phyloP scores from a whole-genome alignment of 148 eudicot genomes.

The Heliosperma pusillum region DNA sequence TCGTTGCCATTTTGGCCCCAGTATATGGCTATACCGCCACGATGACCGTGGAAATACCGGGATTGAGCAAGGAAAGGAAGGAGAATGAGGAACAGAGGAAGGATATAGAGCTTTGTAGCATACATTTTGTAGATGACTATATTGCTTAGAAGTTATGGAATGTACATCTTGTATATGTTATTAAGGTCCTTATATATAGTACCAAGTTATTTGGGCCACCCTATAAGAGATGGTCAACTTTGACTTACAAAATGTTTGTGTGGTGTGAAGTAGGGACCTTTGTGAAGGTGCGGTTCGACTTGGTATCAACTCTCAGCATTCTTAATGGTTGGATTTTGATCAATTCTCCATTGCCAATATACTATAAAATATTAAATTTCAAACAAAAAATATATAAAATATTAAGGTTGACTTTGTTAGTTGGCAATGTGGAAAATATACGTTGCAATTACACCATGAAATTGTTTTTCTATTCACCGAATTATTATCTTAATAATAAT shows the following conservation, averaged over 20 bases:
- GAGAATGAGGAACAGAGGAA: conserved; percentile 30
- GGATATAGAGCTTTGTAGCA: conserved; percentile 23
- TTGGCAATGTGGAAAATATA: not conserved
- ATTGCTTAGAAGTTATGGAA: not conserved
- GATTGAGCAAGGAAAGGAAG: conserved; percentile 29
- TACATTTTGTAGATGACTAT: conserved; percentile 26
- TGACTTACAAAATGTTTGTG: conserved; percentile 23
- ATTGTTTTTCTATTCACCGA: not conserved
- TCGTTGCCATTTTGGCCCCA: conserved; percentile 51
- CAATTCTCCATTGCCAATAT: not conserved
- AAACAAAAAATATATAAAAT: too few species aligned
- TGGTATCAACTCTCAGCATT: conserved; percentile 11
- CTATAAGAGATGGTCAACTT: conserved; percentile 24
- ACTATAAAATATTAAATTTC: not conserved
- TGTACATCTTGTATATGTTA: not conserved
- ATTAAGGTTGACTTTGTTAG: conserved; percentile 3
- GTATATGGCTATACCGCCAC: conserved; percentile 42
- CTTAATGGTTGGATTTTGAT: not conserved
- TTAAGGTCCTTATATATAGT: conserved; percentile 18
- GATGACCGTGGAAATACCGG: not conserved
- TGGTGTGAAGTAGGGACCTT: not conserved
- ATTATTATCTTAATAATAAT: too few species aligned
- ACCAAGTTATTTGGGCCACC: not conserved
- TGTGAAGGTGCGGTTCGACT: conserved; percentile 25
- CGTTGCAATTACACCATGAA: not conserved